phyloP scores from a whole-genome alignment of 495 filamentous ascomycete genomes.

The Geoglossum glabrum region DNA sequence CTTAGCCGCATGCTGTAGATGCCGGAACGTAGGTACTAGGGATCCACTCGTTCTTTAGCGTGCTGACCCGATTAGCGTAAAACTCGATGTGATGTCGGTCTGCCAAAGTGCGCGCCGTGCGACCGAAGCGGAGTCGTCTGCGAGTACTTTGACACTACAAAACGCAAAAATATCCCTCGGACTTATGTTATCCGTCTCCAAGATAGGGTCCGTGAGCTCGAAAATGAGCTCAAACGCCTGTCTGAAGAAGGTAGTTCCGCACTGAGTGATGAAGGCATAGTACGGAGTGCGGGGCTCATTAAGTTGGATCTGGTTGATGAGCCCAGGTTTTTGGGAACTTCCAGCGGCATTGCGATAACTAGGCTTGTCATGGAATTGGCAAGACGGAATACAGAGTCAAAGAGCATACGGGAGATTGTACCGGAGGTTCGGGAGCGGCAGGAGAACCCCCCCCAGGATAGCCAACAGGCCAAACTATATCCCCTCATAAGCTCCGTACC shows the following conservation, averaged over 20 bases:
- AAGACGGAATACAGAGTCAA: slow-evolving; percentile 65
- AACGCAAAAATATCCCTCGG: slow-evolving; percentile 54
- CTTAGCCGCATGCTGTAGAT: slow-evolving; percentile 69
- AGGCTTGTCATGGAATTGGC: slow-evolving; percentile 86
- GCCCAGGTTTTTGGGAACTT: slow-evolving; percentile 71
- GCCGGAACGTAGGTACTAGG: slow-evolving; percentile 48
- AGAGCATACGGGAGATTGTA: slow-evolving; percentile 74
- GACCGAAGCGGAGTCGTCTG: slow-evolving; percentile 73
- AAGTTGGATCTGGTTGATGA: slow-evolving; percentile 64
- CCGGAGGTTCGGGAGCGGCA: slow-evolving; percentile 41
- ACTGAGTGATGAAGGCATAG: slow-evolving; percentile 50
- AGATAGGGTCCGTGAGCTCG: slow-evolving; percentile 55
- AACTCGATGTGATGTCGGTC: slow-evolving; percentile 77
- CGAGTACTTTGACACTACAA: slow-evolving; percentile 81
- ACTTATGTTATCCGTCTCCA: slow-evolving; percentile 78
- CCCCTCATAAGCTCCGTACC: slow-evolving; percentile 59
- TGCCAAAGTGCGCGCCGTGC: slow-evolving; percentile 82
- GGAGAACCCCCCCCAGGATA: slow-evolving; percentile 31
- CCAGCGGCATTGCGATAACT: slow-evolving; percentile 85
- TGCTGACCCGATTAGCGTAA: slow-evolving; percentile 41
- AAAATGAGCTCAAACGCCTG: slow-evolving; percentile 44
- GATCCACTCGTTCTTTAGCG: neutral
- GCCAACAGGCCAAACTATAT: slow-evolving; percentile 31
- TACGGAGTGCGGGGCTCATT: slow-evolving; percentile 65
- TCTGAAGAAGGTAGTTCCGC: slow-evolving; percentile 46